A percentile compares a stretch with the other conserved stretches of the same genome.
phyloP scores from a whole-genome alignment of 2,329 filamentous ascomycete species.

The Alternaria sp. region DNA sequence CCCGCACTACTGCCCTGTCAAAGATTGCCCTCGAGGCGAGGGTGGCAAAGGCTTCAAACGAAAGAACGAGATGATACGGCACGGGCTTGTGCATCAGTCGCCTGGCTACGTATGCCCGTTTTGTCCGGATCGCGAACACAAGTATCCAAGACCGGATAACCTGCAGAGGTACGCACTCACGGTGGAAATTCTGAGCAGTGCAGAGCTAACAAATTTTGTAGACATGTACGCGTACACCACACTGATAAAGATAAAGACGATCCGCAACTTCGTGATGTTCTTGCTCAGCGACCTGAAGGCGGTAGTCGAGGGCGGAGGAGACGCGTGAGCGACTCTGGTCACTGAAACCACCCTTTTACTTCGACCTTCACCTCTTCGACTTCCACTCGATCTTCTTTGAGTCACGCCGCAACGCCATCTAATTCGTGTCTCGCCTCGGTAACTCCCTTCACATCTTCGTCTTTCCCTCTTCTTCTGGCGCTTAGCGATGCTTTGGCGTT shows the following conservation, averaged over 20 bases:
- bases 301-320: constrained; percentile 80
- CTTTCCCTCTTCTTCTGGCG: background rate
- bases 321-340: constrained; percentile 54
- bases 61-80: constrained; percentile 75
- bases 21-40: constrained; percentile 63
- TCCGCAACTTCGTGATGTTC: constrained; percentile 77
- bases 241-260: constrained; percentile 90
- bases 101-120: constrained; percentile 97
- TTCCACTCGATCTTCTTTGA: background rate
- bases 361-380: background rate
- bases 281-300: constrained; percentile 84
- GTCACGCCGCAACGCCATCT: background rate
- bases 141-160: constrained; percentile 94
- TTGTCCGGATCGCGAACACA: constrained; percentile 91
- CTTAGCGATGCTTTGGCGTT: background rate
- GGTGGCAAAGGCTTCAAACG: constrained; percentile 72
- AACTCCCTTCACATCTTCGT: background rate
- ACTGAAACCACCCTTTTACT: background rate
- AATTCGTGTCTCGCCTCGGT: background rate
- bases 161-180: constrained; percentile 76
- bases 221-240: constrained; percentile 93
- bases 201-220: constrained; percentile 44
- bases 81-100: constrained; percentile 88
- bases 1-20: constrained; percentile 69
- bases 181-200: background rate